Conservation (phyloP, 1,284 basidiomycete genomes). For the Mycena sp. region DNA sequence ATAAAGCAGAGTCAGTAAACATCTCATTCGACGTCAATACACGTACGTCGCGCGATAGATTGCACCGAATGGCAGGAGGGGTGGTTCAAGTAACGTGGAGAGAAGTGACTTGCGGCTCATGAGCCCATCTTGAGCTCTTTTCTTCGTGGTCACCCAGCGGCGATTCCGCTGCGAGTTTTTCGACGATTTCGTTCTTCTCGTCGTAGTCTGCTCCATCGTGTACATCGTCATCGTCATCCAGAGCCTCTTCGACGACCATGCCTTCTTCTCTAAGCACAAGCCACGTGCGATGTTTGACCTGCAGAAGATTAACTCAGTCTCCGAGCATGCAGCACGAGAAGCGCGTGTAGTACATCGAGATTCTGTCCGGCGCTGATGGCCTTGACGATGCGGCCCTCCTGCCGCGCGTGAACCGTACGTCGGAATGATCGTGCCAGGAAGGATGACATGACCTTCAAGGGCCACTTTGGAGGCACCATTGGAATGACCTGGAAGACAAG, state of each 20-base stretch:
- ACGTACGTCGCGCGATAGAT: too few species aligned
- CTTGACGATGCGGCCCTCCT: constrained; percentile 80
- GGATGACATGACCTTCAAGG: constrained; percentile 73
- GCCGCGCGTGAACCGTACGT: constrained; percentile 73
- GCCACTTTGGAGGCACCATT: constrained; percentile 79
- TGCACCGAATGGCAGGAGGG: too few species aligned
- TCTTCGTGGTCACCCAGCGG: constrained; percentile 6
- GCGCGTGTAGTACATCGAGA: constrained; percentile 55
- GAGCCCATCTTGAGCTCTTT: constrained; percentile 14
- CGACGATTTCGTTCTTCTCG: constrained; percentile 47
- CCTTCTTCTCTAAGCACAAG: constrained; percentile 67
- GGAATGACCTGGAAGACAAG: constrained; percentile 67
- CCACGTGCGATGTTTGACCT: constrained; percentile 66
- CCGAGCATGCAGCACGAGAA: constrained; percentile 22
- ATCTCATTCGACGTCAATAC: too few species aligned
- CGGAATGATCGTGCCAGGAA: constrained; percentile 85
- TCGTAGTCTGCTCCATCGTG: constrained; percentile 43
- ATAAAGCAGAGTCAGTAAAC: too few species aligned
- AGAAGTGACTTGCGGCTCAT: constrained; percentile 10
- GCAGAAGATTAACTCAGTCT: constrained; percentile 16
- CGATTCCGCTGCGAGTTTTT: constrained; percentile 29
- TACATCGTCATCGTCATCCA: constrained; percentile 52
- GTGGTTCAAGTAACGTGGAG: constrained; percentile 7
- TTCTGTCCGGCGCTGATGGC: constrained; percentile 78
- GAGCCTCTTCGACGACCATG: constrained; percentile 71